phyloP scores from a whole-genome alignment of 73 alveolate genomes.

The Durusdinium trenchii region DNA sequence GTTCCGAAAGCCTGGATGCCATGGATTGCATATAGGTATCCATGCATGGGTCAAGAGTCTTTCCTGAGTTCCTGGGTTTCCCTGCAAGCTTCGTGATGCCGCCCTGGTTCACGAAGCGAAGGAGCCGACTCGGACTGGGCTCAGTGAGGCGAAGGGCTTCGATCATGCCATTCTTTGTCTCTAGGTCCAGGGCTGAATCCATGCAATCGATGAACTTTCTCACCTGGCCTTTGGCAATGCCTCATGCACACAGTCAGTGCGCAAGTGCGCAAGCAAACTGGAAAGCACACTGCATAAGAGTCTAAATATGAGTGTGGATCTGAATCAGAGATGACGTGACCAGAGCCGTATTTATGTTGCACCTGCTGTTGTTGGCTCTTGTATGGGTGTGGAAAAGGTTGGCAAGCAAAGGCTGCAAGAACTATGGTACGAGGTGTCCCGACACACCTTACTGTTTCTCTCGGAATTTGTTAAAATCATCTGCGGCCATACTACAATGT shows the following conservation, averaged over 20 bases:
- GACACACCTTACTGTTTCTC: no score
- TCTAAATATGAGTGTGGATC: no score
- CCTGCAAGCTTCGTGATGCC: slow-evolving; percentile 48
- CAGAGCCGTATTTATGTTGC: no score
- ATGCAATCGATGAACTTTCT: slow-evolving; percentile 30
- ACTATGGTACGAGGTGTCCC: no score
- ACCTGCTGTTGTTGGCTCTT: no score
- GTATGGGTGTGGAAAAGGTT: no score
- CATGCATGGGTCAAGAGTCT: neutral
- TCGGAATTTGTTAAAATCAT: no score
- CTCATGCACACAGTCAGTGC: no score
- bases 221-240: slow-evolving; percentile 87
- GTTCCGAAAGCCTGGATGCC: neutral
- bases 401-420: no score
- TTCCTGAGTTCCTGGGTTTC: neutral
- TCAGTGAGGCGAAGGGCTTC: slow-evolving; percentile 76
- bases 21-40: neutral
- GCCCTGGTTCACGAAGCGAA: slow-evolving; percentile 61
- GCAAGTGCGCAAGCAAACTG: neutral
- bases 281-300: neutral
- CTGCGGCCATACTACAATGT: no score
- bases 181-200: slow-evolving; percentile 76
- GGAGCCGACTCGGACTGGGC: slow-evolving; percentile 26
- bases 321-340: no score
- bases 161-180: slow-evolving; percentile 31